Evolutionary conservation across 208 protist genomes (phyloP), one percentile per base, ranked within the genome.

Genomic region (Leishmania tropica): DNA sequence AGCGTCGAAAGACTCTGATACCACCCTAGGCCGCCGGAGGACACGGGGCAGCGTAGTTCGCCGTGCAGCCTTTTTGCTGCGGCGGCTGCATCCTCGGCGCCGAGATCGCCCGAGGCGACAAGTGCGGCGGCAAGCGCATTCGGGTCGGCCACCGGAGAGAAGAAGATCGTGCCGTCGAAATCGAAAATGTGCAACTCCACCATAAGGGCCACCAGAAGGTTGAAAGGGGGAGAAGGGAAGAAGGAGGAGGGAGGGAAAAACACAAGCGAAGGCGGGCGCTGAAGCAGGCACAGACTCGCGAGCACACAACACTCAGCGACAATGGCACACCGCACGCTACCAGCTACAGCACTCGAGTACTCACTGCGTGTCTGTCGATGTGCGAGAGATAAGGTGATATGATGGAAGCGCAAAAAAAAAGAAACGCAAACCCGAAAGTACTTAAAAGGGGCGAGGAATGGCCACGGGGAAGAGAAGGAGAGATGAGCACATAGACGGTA

Each of bases 111-210:
- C 78, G 67, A n/a, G 78, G 40, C 21, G 42, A 28, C 31, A 85
- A 88, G 35, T 83, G 72, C 47, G 87, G 89, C 31, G 79, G 80
- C 77, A 87, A 82, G 77, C 35, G 78, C 78, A 42, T 81, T 53
- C 31, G 10, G 51, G 51, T 87, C 73, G 8, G 87, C 88, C 2
- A 83, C 74, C 1, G 94, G 94, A 24, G 94, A 97, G 83, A 90
- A 85, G 76, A 97, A 97, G 51, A 96, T 81, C 15, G 92, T 96
- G 21, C 94, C 92, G 75, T 97, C 94, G 90, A 97, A 97, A 65
- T 97, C 94, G 76, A 96, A 97, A 45, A 97, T 83, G 81, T 97
- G 92, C 3, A 97, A 24, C 71, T 97, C 89, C 74, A 83, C 74
- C 82, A 89, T 92, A 6, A 21, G 15, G 5, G 24, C 76, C 60